Base-by-base conservation (phyloP, 495 filamentous ascomycete genomes). In the Cryomyces minteri region DNA sequence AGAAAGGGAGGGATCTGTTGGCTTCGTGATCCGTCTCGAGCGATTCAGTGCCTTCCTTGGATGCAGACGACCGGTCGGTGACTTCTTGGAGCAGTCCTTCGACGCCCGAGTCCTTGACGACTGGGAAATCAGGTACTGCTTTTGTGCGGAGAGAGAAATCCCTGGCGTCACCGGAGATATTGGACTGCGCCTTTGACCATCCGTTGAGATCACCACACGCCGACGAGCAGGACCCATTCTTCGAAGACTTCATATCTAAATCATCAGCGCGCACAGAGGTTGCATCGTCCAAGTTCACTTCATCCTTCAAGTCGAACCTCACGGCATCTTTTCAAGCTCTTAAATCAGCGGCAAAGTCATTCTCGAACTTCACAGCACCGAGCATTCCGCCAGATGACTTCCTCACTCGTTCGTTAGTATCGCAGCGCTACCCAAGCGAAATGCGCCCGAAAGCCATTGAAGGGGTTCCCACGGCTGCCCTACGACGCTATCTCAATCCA, bases 401-500 rank as follows among this genome's bases (percentile, higher is more conserved):
- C 49, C 77, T 98, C 41, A 88, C 87, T 8, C 77, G 87, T 48
- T 90, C 86, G 32, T 72, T 84, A 48, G 64, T 93, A 40, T 80
- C 80, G 47, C 84, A 84, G 4, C 79, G 79, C 39, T 84, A 86
- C 59, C 87, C 84, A 5, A 84, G 90, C 54, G 90, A 96, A 64
- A 79, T 83, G 51, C 78, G 87, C 41, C 90, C 90, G 18, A 76
- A 75, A n/a, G 74, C 74, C 0, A 72, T 82, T 43, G 65, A 74
- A 40, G 81, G 82, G 44, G 73, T 82, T 14, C 87, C 88, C 4
- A 83, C 82, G 18, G 82, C 86, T 37, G 86, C 81, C n/a, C 65
- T 94, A 45, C 78, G 90, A 37, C 79, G 88, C 29, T 98, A 98
- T 53, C 69, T 94, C 29, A 98, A 96, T 57, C 90, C 90, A 1